Percentiles rank a stretch among this genome's conserved stretches.
Conservation (phyloP, 768 basidiomycete species). For the Astraeus odoratus region DNA sequence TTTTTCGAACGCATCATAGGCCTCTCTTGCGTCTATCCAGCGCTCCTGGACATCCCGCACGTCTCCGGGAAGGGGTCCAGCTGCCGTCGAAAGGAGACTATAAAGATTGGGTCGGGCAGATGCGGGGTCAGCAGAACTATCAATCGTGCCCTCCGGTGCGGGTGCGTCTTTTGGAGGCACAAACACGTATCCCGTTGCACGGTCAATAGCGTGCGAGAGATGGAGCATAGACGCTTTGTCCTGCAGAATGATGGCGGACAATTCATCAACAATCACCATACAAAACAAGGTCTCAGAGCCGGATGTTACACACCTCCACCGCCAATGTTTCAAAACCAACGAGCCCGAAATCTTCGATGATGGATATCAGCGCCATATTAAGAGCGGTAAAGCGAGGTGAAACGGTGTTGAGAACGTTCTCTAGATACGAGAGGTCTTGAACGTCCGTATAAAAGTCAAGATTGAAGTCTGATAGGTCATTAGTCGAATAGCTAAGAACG, state of each 20-base stretch:
- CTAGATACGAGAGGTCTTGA: slow-evolving; percentile 87
- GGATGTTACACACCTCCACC: slow-evolving; percentile 62
- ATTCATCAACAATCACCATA: not conserved
- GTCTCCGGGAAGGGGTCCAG: slow-evolving; percentile 44
- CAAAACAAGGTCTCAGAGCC: not conserved
- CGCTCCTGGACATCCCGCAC: slow-evolving; percentile 84
- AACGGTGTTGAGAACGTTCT: slow-evolving; percentile 58
- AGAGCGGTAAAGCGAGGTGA: slow-evolving; percentile 69
- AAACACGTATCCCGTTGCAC: slow-evolving; percentile 88
- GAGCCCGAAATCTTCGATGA: slow-evolving; percentile 90
- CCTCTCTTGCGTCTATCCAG: slow-evolving; percentile 83
- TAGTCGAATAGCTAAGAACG: not conserved
- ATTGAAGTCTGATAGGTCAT: slow-evolving; percentile 70
- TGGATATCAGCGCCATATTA: slow-evolving; percentile 83
- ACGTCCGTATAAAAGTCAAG: slow-evolving; percentile 98
- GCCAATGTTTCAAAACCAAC: slow-evolving; percentile 97
- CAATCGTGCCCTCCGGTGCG: slow-evolving; percentile 26
- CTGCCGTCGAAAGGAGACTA: slow-evolving; percentile 60
- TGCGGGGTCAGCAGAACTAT: slow-evolving; percentile 26
- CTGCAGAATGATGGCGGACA: slow-evolving; percentile 31
- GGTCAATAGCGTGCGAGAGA: slow-evolving; percentile 76
- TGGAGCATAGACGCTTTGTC: slow-evolving; percentile 95
- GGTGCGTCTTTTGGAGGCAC: slow-evolving; percentile 45
- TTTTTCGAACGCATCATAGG: slow-evolving; percentile 78
- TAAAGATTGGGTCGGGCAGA: slow-evolving; percentile 56